A percentile compares a stretch with the other conserved stretches of the same genome.
These are phyloP conservation scores for Rhodotorula sp. DNA, from an alignment of 1,284 basidiomycete species.

Conservation along the genomic window DNA sequence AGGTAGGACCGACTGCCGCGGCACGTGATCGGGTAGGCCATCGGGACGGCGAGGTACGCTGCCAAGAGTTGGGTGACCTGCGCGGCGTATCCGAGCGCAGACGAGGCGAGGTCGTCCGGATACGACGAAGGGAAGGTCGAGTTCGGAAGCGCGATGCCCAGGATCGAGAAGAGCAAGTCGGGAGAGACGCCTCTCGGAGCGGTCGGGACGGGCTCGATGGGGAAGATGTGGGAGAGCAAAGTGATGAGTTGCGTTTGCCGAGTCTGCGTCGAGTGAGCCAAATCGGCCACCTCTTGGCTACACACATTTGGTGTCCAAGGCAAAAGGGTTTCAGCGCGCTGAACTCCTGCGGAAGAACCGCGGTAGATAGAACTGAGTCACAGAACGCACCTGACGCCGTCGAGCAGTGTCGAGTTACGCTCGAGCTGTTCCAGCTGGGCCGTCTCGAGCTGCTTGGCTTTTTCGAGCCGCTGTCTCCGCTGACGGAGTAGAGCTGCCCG, in stretches of 20 bases:
- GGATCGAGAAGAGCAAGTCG: constrained; percentile 63
- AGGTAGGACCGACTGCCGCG: constrained; percentile 83
- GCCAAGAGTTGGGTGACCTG: constrained; percentile 77
- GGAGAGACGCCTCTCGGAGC: constrained; percentile 8
- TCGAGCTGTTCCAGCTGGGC: neutral
- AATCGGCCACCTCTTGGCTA: constrained; percentile 2
- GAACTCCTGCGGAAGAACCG: neutral
- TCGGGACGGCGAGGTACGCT: constrained; percentile 68
- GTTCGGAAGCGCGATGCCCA: constrained; percentile 75
- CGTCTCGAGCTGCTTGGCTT: neutral
- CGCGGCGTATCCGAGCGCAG: constrained; percentile 78
- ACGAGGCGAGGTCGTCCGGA: constrained; percentile 58
- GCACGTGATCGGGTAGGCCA: constrained; percentile 85
- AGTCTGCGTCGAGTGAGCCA: constrained; percentile 38
- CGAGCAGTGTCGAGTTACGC: neutral
- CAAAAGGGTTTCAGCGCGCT: neutral
- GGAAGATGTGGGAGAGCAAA: constrained; percentile 76
- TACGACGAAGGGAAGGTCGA: constrained; percentile 54
- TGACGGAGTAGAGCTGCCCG: neutral
- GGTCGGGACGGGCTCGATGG: constrained; percentile 67
- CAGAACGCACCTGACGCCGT: neutral
- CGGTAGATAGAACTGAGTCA: neutral
- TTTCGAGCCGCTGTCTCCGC: constrained; percentile 16
- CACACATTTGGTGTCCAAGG: too few species aligned
- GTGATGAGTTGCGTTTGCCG: constrained; percentile 54